Conservation (phyloP, 768 basidiomycete species). For the Tricholoma hemisulphureum region DNA sequence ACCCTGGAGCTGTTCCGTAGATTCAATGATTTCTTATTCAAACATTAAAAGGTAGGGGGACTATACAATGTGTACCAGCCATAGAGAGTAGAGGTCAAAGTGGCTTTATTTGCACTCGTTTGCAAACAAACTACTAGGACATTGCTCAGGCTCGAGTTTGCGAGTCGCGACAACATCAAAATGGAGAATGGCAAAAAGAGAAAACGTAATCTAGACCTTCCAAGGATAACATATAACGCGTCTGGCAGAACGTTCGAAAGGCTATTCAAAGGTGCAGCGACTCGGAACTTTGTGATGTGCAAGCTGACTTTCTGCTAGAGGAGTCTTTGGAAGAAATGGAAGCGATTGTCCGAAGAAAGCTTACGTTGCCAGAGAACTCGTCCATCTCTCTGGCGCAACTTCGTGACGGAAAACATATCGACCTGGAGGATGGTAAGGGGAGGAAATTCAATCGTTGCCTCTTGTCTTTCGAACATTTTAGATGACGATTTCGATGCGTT, state of each 20-base stretch:
- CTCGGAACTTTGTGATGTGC: neutral
- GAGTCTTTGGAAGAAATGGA: constrained; percentile 57
- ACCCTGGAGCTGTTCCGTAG: constrained; percentile 59
- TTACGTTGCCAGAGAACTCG: constrained; percentile 44
- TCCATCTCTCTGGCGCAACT: constrained; percentile 48
- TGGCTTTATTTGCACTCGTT: constrained; percentile 14
- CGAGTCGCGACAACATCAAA: constrained; percentile 14
- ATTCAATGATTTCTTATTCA: constrained; percentile 6
- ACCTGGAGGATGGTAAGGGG: constrained; percentile 73
- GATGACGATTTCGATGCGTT: constrained; percentile 84
- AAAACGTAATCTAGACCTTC: constrained; percentile 39
- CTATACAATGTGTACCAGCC: constrained; percentile 42
- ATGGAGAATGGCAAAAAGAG: constrained; percentile 44
- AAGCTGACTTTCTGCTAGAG: constrained; percentile 39
- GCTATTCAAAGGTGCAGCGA: constrained; percentile 47
- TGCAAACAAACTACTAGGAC: too few species aligned
- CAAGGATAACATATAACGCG: constrained; percentile 46
- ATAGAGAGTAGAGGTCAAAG: constrained; percentile 25
- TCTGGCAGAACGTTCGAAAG: constrained; percentile 48
- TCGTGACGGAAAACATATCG: constrained; percentile 51
- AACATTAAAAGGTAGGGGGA: constrained; percentile 3
- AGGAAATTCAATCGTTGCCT: neutral
- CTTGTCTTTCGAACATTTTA: constrained; percentile 26
- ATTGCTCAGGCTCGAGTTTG: too few species aligned
- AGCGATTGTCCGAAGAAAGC: constrained; percentile 58